Base-by-base conservation (phyloP, 768 basidiomycete genomes). In the Lactarius psammicola region DNA sequence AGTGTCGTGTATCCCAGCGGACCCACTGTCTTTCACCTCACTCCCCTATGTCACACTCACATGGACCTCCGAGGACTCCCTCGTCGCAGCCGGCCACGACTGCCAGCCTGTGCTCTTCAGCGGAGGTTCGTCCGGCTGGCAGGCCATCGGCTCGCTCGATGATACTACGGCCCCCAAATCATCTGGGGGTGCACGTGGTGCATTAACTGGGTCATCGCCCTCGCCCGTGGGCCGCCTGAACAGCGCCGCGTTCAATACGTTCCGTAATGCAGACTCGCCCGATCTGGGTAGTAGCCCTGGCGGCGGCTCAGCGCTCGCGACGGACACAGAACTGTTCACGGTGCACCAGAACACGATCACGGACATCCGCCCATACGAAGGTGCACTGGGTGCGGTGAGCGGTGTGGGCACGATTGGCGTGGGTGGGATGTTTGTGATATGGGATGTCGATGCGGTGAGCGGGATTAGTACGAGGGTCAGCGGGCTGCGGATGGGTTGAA, bases 331-430 rank as follows among this genome's bases (percentile, higher is more conserved):
- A 74, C 78, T 96, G 59, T 78, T 84, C 72, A 98, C 97, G 17
- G 84, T 97, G 58, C 97, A 98, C 74, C 97, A 98, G 82, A 99
- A 99, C 80, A 97, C 95, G 42, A 97, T 99, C 77, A 98, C 94
- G n/a, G 88, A 82, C 70, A 82, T 98, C 46, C 80, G 94, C 63
- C 79, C 91, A 30, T 97, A 91, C 72, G 88, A 88, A 67, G 80
- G 78, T 1, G 69, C 72, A 3, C 81, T 80, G 15, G 87, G 85
- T 0, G 77, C 78, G 2, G 88, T 98, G 5, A 80, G 77, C 56
- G 85, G 84, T 72, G 89, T 99, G 67, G 94, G 91, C 75, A 97
- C 95, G 23, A 88, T 87, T 18, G 97, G 95, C 2, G 92, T 95
- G 38, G 97, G 98, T 77, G 97, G 97, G 2, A 88, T 87, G 73